Conservation (phyloP, 495 filamentous ascomycete species). For the Annulohypoxylon bovei region DNA sequence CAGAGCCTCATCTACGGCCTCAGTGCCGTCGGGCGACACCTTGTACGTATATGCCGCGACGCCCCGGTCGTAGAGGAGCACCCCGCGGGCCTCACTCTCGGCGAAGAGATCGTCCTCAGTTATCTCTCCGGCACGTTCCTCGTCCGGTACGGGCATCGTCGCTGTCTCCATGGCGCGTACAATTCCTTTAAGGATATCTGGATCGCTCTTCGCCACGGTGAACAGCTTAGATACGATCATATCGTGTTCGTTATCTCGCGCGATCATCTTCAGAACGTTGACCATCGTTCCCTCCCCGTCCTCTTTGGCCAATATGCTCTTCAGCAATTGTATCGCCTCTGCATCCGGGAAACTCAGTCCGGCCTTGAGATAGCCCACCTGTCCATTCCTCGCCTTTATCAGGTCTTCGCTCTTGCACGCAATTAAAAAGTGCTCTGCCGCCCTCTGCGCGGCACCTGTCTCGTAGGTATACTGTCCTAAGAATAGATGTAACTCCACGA, state of each 20-base stretch:
- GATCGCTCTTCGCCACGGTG: neutral
- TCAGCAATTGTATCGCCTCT: neutral
- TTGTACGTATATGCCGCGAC: constrained; percentile 7
- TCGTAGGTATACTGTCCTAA: neutral
- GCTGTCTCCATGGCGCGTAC: neutral
- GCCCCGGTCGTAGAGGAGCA: constrained; percentile 2
- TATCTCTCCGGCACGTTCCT: neutral
- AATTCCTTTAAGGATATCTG: neutral
- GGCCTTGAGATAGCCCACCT: constrained; percentile 7
- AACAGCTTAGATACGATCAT: neutral
- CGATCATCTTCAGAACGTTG: neutral
- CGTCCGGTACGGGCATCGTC: neutral
- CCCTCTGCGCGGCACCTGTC: neutral
- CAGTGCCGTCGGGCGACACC: neutral
- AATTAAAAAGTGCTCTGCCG: neutral
- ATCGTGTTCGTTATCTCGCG: constrained; percentile 1
- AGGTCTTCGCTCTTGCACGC: neutral
- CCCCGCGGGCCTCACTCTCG: neutral
- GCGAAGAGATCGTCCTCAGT: neutral
- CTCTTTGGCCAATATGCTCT: neutral
- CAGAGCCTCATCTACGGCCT: neutral
- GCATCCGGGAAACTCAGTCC: neutral
- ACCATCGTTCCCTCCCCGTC: neutral
- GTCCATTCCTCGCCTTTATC: neutral
- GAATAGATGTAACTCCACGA: neutral